Base-by-base conservation (phyloP, 1,139 yeast species). In the Debaryomyces nepalensis region DNA sequence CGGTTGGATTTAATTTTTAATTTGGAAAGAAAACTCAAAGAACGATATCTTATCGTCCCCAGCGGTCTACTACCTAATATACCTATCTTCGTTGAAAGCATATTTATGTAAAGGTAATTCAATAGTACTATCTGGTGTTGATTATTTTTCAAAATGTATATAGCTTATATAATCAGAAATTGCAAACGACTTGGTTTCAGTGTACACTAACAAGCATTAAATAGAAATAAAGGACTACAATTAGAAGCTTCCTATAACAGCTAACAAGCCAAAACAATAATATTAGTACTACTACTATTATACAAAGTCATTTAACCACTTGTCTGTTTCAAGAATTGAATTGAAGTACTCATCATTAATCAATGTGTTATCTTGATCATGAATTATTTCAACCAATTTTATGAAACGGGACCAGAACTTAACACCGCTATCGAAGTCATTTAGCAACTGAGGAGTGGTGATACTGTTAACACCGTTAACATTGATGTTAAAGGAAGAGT, bases 381-480 rank as follows among this genome's bases (percentile, higher is more conserved):
- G 60, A 20, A 69, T 66, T 14, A 64, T 57, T 37, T 57, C 56
- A 11, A 73, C 65, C 42, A 82, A 62, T 23, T 60, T 53, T 38
- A 73, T 67, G 41, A 79, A 79, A 35, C 64, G 54, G 12, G 48
- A 47, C 71, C 80, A 69, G 47, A 76, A 74, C 32, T 53, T 47
- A 9, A 73, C 59, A 4, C 74, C 79, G 14, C 49, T 49, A 4
- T 60, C 55, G 39, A 81, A 64, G 52, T 79, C 84, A 2, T 50
- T 52, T 23, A 64, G 55, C 12, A 78, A 59, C 48, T 68, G 75
- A 1, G 55, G 60, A 1, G 63, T 49, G 1, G 69, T 66, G 18
- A 71, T 61, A 38, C 76, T 64, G 47, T 73, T 73, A 30, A 66
- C 62, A 2, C 78, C 77, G 49, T 68, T 61, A 24, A 71, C 75